Evolutionary conservation across 129 eudicot genomes (phyloP), one percentile per base, ranked within the genome.

Genomic region (Chrysanthemum seticuspe): DNA sequence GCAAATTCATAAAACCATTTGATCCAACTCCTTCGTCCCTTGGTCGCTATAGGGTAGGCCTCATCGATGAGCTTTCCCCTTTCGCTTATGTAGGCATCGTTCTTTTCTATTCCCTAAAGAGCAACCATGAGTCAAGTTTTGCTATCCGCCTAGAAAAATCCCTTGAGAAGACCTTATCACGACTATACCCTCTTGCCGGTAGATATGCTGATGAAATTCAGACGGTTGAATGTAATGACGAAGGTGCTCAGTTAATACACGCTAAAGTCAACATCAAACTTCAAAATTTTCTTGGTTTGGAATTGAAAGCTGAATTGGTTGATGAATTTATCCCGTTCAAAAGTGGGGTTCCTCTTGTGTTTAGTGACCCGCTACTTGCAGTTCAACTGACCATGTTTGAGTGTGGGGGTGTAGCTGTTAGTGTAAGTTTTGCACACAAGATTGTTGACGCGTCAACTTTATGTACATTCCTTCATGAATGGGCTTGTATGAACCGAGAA

Each of bases 151-250:
- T 63, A 13, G 68, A 63, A 63, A 34, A 31, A 63, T 34, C 50
- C 3, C 50, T 63, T 13, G 68, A 63, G 23, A 63, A 63, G 36
- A 63, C 23, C 23, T n/a, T 63, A 34, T 14, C 71, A n/a, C 14
- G 15, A 61, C 74, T 73, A 45, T 81, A 81, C 73, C 85, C 85
- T 29, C 54, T 76, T 27, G 85, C 78, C 2, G 85, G 82, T 14
- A 66, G 81, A 31, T 76, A 73, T 2, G 67, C 40, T 2, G 48
- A 55, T 11, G 64, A 53, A n/a, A 54, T 10, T 1, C 36, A 19
- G 7, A 4, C 34, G 5, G 31, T 76, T 45, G 78, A 81, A 59
- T 71, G 79, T 16, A 81, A 54, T 23, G 85, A 76, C 31, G 62
- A 68, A 61, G 85, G 85, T 9, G 79, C 54, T 21, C 74, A 71